Evolutionary conservation across 768 basidiomycete species (phyloP), one percentile per base, ranked within the genome.

Genomic region (Lactarius quietus): DNA sequence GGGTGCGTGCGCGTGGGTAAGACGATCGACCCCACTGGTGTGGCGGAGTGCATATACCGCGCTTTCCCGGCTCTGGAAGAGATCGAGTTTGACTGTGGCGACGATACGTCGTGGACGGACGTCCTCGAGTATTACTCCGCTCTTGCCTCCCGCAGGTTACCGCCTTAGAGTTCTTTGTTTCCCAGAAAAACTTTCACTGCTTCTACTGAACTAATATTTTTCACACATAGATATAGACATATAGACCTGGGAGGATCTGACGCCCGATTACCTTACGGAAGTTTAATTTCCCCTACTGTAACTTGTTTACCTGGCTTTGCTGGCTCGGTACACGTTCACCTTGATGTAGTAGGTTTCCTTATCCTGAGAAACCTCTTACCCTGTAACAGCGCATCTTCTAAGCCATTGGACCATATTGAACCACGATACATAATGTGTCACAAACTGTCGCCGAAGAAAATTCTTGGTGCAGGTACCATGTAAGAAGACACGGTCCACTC

Each of bases 1-100:
- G 72, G 72, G 28, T 70, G 69, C 61, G 66, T 69, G 43, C 65
- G 70, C 45, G 57, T 64, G 43, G 66, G 43, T 23, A 57, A 60
- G 57, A 63, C 53, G 35, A 54, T 68, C 54, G 67, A 68, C 48
- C 53, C 69, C 20, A 38, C 48, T 6, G 58, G 48, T 18, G 61
- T 70, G 20, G 69, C 69, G 14, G 63, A 68, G 9, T 68, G 67
- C 51, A 29, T 70, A 8, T 68, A 62, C 59, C 61, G 61, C n/a
- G 60, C 64, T 28, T 70, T 70, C 26, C 67, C 69, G 1, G 57
- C 57, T 17, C 64, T 70, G 23, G 51, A 59, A 23, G 35, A 43
- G 38, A 38, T 70, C 35, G 69, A 70, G 29, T 65, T 70, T 52
- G 69, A 70, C 28, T 61, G 67, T 45, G 64, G 67, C 17, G 64